Base-by-base conservation (phyloP, 768 basidiomycete genomes). In the Tulasnella sp. region DNA sequence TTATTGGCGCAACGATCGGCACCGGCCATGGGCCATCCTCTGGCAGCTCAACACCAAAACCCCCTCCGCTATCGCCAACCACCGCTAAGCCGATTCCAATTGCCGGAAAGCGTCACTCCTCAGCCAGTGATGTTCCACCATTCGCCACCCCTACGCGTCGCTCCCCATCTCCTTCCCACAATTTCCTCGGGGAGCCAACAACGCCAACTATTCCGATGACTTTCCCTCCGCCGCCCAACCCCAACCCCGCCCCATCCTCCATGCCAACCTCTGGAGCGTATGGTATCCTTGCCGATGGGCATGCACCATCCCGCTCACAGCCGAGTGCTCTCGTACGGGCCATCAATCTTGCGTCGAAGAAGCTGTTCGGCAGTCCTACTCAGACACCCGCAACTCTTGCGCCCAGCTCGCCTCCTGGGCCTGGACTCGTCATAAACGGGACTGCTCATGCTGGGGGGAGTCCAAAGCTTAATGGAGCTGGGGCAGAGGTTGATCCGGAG, bases 331-430 rank as follows among this genome's bases (percentile, higher is more conserved):
- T 94, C 3, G 90, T 91, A 72, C 89, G 92, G 1, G 93, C 93
- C 0, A 83, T 94, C n/a, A 91, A 86, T 77, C 84, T 93, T 6
- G 93, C 93, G 5, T 90, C 91, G 25, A 92, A 92, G 83, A 94
- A 91, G 81, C 84, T 94, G 2, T 93, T 93, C 80, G 91, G 93
- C 1, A 84, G 88, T 17, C 79, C 85, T 9, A 83, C 84, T 7
- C 80, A 81, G 71, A 36, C 31, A 54, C 36, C 36, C 39, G 75
- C 25, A 70, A 67, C 19, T 42, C 67, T n/a, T 38, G 37, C 58
- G 64, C 34, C 75, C 34, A 58, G n/a, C 54, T 58, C 52, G 19
- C 52, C 54, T 29, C 54, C 54, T 58, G 52, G 40, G 31, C 6
- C n/a, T 34, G 40, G 72, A 39, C 11, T 25, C 31, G 49, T 54